Evolutionary conservation across 2,329 filamentous ascomycete genomes (phyloP).

Genomic region (Trichoderma hamatum): DNA sequence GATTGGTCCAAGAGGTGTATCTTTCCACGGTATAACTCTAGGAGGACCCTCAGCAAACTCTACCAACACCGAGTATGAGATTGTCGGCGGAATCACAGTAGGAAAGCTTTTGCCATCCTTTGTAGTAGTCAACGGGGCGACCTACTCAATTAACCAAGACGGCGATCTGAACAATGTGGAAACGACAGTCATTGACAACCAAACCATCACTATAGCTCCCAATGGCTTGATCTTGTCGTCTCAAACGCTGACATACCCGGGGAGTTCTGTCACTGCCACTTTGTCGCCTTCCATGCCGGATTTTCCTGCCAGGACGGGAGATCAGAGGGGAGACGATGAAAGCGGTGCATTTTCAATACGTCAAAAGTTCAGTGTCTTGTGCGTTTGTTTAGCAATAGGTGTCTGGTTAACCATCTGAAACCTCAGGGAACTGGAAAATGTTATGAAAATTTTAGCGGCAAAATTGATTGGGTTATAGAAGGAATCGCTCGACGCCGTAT

Average conservation of each 20-base stretch:
- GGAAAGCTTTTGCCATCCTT: slow-evolving; percentile 53
- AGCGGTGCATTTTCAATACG: slow-evolving; percentile 27
- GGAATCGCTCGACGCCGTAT: too few relatives aligned
- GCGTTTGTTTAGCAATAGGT: slow-evolving; percentile 46
- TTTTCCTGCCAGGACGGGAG: slow-evolving; percentile 37
- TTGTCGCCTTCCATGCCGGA: slow-evolving; percentile 39
- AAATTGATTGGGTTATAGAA: not conserved
- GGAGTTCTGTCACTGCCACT: slow-evolving; percentile 46
- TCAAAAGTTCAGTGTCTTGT: slow-evolving; percentile 28
- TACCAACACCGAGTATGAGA: slow-evolving; percentile 47
- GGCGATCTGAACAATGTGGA: slow-evolving; percentile 49
- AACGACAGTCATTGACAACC: slow-evolving; percentile 52
- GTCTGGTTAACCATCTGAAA: slow-evolving; percentile 39
- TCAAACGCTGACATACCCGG: slow-evolving; percentile 51
- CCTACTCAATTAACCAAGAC: slow-evolving; percentile 55
- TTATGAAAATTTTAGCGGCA: too few relatives aligned
- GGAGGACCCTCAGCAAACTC: slow-evolving; percentile 46
- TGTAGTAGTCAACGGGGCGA: slow-evolving; percentile 53
- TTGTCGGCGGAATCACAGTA: slow-evolving; percentile 57
- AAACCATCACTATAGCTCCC: slow-evolving; percentile 54
- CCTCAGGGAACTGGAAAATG: not conserved
- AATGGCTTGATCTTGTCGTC: slow-evolving; percentile 51
- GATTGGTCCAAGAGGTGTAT: slow-evolving; percentile 51
- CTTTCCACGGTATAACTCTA: slow-evolving; percentile 46
- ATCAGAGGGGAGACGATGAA: slow-evolving; percentile 31